Percentiles rank a stretch among this genome's conserved stretches.
phyloP scores from a whole-genome alignment of 108 stramenopile species.

The Pseudonitzschia multistriata region DNA sequence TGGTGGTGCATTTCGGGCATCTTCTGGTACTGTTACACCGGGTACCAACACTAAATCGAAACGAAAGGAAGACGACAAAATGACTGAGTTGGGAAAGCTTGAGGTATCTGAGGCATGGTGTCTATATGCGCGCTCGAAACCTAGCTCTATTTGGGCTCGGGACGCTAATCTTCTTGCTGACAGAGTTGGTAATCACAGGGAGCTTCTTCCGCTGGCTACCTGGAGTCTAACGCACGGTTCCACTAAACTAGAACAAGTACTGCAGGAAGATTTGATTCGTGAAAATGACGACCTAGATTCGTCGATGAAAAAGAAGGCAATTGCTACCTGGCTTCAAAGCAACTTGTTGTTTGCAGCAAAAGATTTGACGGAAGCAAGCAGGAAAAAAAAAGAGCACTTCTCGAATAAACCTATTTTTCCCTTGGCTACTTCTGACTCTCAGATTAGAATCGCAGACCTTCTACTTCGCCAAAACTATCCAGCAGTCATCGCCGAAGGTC shows the following conservation, averaged over 20 bases:
- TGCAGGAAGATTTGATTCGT: neutral
- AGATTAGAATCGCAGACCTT: conserved; percentile 53
- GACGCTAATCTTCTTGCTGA: conserved; percentile 50
- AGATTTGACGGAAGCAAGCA: neutral
- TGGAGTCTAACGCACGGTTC: conserved; percentile 61
- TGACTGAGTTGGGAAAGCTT: conserved; percentile 15
- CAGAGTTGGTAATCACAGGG: neutral
- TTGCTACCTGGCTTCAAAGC: neutral
- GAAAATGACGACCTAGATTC: neutral
- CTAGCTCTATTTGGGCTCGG: conserved; percentile 53
- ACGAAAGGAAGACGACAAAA: neutral
- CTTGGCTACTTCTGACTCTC: conserved; percentile 51
- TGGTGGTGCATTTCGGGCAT: conserved; percentile 42
- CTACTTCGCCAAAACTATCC: conserved; percentile 43
- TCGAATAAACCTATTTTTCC: conserved; percentile 36
- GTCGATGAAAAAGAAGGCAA: neutral
- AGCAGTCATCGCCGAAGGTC: conserved; percentile 25
- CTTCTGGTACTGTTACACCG: neutral
- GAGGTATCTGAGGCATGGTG: conserved; percentile 58
- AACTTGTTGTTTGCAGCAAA: neutral
- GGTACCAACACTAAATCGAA: neutral
- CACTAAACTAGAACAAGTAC: conserved; percentile 28
- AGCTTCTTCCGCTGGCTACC: conserved; percentile 32
- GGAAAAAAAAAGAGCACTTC: neutral
- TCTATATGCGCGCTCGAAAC: conserved; percentile 41